A percentile compares a stretch with the other conserved stretches of the same genome.
Conservation (phyloP, 1,284 basidiomycete genomes). For the Schizophyllum amplum region DNA sequence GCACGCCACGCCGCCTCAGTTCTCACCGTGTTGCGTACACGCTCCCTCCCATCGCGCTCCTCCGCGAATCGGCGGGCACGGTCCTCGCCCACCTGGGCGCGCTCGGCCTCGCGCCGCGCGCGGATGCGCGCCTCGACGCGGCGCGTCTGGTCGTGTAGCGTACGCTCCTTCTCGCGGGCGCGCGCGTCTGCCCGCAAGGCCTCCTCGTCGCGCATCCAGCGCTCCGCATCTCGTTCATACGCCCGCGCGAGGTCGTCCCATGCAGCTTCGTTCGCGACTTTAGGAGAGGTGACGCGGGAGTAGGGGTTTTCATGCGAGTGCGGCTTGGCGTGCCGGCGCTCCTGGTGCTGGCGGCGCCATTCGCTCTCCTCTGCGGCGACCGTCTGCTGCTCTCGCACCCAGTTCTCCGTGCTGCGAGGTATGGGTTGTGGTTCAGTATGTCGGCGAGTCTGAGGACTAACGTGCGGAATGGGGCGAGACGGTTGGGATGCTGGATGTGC, state of each 20-base stretch:
- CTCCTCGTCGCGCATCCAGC: conserved; percentile 43
- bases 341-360: conserved; percentile 12
- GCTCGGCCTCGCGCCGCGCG: conserved; percentile 31
- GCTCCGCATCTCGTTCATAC: conserved; percentile 40
- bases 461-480: too few species aligned
- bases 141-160: conserved; percentile 37
- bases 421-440: not conserved
- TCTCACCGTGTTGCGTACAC: conserved; percentile 30
- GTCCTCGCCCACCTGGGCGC: conserved; percentile 29
- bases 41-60: conserved; percentile 53
- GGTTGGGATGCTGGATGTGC: too few species aligned
- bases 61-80: conserved; percentile 42
- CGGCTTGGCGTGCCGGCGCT: conserved; percentile 18
- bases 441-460: too few species aligned
- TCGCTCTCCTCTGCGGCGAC: conserved; percentile 24
- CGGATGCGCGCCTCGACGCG: conserved; percentile 41
- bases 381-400: conserved; percentile 53
- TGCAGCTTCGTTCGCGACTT: conserved; percentile 17
- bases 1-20: conserved; percentile 40
- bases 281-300: not conserved
- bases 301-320: conserved; percentile 19
- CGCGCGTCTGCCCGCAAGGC: conserved; percentile 35
- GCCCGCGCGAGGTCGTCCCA: conserved; percentile 44
- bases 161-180: conserved; percentile 15
- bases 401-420: conserved; percentile 39